Percentiles rank a stretch among this genome's conserved stretches.
Evolutionary conservation across 371 early-diverging fungal species (phyloP).

Genomic region (Mycotypha africana): DNA sequence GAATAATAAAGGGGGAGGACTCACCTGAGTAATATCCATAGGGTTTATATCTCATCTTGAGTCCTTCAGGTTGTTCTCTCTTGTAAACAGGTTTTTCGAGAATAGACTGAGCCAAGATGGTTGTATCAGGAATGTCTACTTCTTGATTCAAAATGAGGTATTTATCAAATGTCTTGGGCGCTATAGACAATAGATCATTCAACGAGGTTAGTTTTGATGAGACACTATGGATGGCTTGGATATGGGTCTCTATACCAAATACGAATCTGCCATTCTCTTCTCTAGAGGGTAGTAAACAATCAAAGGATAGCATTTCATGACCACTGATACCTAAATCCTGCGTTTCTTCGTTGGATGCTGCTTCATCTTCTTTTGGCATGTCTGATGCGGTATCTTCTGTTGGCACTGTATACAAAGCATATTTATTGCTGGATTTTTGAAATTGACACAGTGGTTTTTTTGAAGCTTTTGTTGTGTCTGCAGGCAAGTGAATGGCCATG

Average conservation of each 20-base stretch:
- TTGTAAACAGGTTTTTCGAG: conserved; percentile 28
- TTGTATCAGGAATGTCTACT: conserved; percentile 38
- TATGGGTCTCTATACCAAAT: no score
- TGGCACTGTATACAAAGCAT: conserved; percentile 31
- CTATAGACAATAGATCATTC: no score
- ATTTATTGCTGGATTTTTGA: conserved; percentile 19
- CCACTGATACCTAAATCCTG: conserved; percentile 40
- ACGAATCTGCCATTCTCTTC: conserved; percentile 26
- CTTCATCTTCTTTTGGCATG: no score
- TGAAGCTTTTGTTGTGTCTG: neutral
- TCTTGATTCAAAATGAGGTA: conserved; percentile 36
- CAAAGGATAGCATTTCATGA: conserved; percentile 42
- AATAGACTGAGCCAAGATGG: conserved; percentile 30
- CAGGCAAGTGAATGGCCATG: conserved; percentile 24
- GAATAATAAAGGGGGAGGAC: no score
- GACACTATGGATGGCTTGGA: no score
- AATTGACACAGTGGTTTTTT: conserved; percentile 25
- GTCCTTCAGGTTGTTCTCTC: conserved; percentile 40
- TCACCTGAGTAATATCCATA: conserved; percentile 37
- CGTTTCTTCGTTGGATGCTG: no score
- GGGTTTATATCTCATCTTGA: conserved; percentile 42
- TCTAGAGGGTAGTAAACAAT: conserved; percentile 32
- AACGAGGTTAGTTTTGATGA: conserved; percentile 4
- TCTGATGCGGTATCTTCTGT: conserved; percentile 9
- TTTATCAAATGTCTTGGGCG: conserved; percentile 29